A percentile compares a stretch with the other conserved stretches of the same genome.
These are phyloP conservation scores for Sporothrix pseudoabietina DNA, from an alignment of 2,329 filamentous ascomycete genomes.

Conservation along the genomic window DNA sequence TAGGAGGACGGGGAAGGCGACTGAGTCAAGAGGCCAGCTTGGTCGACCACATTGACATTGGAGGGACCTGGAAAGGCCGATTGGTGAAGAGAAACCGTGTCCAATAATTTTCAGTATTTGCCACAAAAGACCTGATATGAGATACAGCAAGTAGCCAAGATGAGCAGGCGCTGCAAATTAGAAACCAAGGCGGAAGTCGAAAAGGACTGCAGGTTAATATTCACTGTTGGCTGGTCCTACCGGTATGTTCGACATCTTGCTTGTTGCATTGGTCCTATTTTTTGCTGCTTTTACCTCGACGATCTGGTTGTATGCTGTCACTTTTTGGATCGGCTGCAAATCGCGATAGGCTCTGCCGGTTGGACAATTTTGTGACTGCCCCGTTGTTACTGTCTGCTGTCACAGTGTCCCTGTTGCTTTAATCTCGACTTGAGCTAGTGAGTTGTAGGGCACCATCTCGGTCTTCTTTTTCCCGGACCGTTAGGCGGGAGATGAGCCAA, in stretches of 20 bases:
- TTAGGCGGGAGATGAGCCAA: background rate
- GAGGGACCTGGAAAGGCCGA: background rate
- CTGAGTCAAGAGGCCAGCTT: background rate
- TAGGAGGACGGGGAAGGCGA: background rate
- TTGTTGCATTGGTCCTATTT: background rate
- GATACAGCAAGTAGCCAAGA: background rate
- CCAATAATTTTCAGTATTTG: background rate
- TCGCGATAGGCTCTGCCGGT: constrained; percentile 14
- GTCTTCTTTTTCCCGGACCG: background rate
- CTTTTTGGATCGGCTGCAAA: constrained; percentile 14
- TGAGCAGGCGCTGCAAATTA: background rate
- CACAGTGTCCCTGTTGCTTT: background rate
- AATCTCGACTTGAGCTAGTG: background rate
- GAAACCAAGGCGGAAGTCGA: background rate
- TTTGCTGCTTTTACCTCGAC: background rate
- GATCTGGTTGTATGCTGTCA: constrained; percentile 1
- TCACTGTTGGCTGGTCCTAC: background rate
- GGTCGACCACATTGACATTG: background rate
- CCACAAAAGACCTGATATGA: background rate
- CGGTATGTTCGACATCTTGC: background rate
- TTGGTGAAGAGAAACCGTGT: background rate
- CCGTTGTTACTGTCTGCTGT: background rate
- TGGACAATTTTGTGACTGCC: background rate
- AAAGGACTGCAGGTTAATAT: background rate
- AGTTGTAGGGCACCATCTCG: background rate